Conservation (phyloP, 2,329 filamentous ascomycete genomes). For the Colletotrichum tanaceti region DNA sequence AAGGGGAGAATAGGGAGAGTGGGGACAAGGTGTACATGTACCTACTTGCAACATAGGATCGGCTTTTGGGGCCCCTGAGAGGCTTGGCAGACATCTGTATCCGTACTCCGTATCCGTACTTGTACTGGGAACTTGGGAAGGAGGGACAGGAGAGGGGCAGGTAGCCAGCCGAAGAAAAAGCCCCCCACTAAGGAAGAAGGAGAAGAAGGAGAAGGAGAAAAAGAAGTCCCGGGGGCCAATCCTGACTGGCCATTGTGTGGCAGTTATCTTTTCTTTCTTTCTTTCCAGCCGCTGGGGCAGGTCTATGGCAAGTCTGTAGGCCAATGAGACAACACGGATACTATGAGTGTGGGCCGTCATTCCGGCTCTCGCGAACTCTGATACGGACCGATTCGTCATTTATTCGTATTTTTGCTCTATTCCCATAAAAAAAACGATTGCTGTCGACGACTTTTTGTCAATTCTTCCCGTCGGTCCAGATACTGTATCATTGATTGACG, state of each 20-base stretch:
- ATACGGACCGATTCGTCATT: slow-evolving; percentile 24
- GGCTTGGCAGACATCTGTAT: too few species aligned
- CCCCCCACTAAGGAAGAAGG: slow-evolving; percentile 32
- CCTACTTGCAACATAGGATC: neutral
- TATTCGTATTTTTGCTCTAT: neutral
- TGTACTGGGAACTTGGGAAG: neutral
- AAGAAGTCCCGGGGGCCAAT: slow-evolving; percentile 11
- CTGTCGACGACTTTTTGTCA: too few species aligned
- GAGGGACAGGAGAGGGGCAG: neutral
- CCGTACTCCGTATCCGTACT: too few species aligned
- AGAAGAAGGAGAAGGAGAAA: slow-evolving; percentile 20
- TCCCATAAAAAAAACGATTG: too few species aligned
- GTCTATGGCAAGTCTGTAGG: neutral
- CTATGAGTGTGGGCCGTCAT: neutral
- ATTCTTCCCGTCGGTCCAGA: too few species aligned
- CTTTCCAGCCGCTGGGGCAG: neutral
- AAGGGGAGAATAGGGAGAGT: neutral
- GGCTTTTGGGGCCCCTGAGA: slow-evolving; percentile 13
- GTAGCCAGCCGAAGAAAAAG: neutral
- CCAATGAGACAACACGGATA: slow-evolving; percentile 22
- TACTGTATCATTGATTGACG: too few species aligned
- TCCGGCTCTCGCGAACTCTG: slow-evolving; percentile 17
- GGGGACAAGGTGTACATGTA: too few species aligned
- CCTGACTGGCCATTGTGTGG: neutral
- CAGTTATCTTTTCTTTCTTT: neutral